Evolutionary conservation across 2,329 filamentous ascomycete species (phyloP), one percentile per base, ranked within the genome.

Genomic region (Fusarium coffeatum): DNA sequence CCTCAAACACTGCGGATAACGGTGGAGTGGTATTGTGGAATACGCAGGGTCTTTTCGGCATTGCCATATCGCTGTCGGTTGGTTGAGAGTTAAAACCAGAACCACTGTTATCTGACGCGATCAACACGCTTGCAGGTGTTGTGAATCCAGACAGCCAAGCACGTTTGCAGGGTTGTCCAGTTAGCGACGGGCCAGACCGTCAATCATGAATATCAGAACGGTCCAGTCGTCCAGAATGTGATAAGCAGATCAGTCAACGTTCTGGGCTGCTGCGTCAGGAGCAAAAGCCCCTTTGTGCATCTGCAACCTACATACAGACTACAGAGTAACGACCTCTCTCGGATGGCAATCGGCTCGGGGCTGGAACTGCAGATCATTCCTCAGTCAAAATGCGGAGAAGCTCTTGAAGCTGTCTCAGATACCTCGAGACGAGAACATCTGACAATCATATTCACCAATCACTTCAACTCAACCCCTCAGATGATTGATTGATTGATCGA

Each of bases 311-410:
- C 34, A 37, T 37, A 37, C 18, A n/a, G 18, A 34, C 1, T 13
- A 30, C 28, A 13, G 37, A 13, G 25, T 37, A 51, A 40, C 18
- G 61, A 28, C 47, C 48, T 51, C 43, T 51, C 18, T 49, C 45
- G 48, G 43, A 25, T 55, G 46, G 25, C 55, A 50, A 25, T 34
- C 41, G 42, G 47, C 13, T 56, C 16, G 20, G 55, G 48, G 28
- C 49, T 66, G 45, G 61, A 63, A 59, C 46, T 42, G 66, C 42
- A 69, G 67, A 69, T 69, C 67, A 70, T 55, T 66, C 28, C 45
- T 49, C 27, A 42, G 42, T 45, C 53, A 67, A 57, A 55, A 50
- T 66, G 66, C 66, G 66, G 67, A 69, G 67, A 64, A 70, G 62
- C 64, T 54, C 30, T 48, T 54, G 32, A 50, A 68, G 64, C 51